Evolutionary conservation across 164 flowering plant species (phyloP).

Genomic region (Piper betle): DNA sequence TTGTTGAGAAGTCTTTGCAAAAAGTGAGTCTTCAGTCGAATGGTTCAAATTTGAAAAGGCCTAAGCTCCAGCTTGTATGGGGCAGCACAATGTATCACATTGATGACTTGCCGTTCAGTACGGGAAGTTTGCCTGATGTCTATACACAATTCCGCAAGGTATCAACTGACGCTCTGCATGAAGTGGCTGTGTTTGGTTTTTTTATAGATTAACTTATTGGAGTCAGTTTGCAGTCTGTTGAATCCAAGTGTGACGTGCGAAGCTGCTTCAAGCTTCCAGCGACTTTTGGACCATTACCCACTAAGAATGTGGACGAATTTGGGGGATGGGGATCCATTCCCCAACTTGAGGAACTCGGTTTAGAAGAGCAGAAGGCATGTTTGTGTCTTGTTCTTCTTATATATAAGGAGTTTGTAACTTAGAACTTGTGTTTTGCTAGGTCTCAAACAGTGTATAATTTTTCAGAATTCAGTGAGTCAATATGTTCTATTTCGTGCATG

Average conservation of each 20-base stretch:
- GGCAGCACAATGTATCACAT: conserved; percentile 83
- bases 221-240: conserved; percentile 50
- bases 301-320: conserved; percentile 8
- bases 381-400: not conserved
- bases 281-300: conserved; percentile 56
- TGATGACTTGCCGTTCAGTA: conserved; percentile 71
- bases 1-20: conserved; percentile 31
- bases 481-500: not conserved
- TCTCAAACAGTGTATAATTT: not conserved
- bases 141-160: conserved; percentile 95
- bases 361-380: conserved; percentile 43
- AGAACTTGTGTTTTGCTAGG: not conserved
- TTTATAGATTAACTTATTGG: not conserved
- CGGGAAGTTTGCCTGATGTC: conserved; percentile 54
- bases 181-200: not conserved
- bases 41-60: conserved; percentile 12
- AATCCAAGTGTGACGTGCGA: conserved; percentile 52
- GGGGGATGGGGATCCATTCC: conserved; percentile 75
- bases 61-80: conserved; percentile 68
- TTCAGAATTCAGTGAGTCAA: not conserved
- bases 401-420: not conserved
- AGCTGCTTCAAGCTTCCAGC: conserved; percentile 48
- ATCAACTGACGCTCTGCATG: not conserved
- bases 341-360: conserved; percentile 43
- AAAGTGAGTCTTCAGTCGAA: conserved; percentile 13